Evolutionary conservation across 345 rosid species (phyloP).

Genomic region (Durio zibethinus): DNA sequence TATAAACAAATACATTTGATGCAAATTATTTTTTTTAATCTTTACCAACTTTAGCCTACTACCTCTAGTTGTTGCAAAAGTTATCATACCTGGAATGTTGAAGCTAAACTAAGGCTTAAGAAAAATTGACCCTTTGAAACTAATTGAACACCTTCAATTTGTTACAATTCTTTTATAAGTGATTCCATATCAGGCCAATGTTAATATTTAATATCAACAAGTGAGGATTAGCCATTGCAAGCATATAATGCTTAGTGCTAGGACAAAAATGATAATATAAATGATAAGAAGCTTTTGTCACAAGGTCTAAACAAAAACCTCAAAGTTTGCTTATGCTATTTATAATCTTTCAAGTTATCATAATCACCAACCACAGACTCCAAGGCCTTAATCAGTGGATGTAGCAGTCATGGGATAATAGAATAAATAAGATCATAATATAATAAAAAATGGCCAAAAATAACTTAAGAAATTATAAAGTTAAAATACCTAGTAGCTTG

Average conservation of each 20-base stretch:
- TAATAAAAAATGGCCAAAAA: not conserved
- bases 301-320: conserved; percentile 43
- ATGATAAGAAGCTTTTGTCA: not conserved
- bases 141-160: conserved; percentile 67
- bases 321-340: conserved; percentile 64
- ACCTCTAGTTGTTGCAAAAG: not conserved
- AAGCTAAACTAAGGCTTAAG: conserved; percentile 91
- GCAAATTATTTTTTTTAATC: not conserved
- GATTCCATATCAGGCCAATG: conserved; percentile 96
- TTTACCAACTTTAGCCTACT: not conserved
- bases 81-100: conserved; percentile 78
- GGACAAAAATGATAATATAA: not conserved
- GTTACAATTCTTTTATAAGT: conserved; percentile 69
- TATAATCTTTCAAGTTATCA: conserved; percentile 57
- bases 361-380: conserved; percentile 70
- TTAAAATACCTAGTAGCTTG: not conserved
- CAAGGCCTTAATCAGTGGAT: conserved; percentile 74
- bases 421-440: not conserved
- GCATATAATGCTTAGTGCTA: not conserved
- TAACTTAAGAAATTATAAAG: not conserved
- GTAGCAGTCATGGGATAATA: conserved; percentile 50
- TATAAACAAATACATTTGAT: not conserved
- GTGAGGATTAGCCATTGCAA: conserved; percentile 7
- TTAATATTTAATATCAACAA: conserved; percentile 21
- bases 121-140: conserved; percentile 86